Conservation (phyloP, 352 stramenopile genomes). For the Pythium phragmiticola region DNA sequence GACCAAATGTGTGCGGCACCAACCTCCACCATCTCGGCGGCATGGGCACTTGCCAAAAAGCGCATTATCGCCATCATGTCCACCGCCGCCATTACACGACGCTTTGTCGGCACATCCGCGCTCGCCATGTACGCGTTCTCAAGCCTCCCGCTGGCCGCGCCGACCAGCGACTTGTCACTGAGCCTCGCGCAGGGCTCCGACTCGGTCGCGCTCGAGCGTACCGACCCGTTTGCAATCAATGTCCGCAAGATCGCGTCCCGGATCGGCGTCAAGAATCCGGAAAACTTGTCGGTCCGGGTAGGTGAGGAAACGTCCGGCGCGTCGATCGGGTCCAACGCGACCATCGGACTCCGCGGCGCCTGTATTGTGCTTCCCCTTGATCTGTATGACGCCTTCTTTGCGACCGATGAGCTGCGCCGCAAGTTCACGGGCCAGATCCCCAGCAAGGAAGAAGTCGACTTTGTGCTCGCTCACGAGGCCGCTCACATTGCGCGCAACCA, state of each 20-base stretch:
- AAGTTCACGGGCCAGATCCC: constrained; percentile 53
- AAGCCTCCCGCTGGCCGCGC: constrained; percentile 53
- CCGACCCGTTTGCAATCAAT: constrained; percentile 64
- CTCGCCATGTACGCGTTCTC: constrained; percentile 43
- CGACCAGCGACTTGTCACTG: constrained; percentile 59
- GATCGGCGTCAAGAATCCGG: constrained; percentile 65
- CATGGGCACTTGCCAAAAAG: constrained; percentile 32
- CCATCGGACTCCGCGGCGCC: constrained; percentile 47
- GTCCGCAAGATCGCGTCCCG: constrained; percentile 57
- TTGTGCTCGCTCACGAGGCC: constrained; percentile 81
- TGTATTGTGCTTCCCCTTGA: constrained; percentile 75
- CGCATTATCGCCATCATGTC: constrained; percentile 34
- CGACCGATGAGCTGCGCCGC: constrained; percentile 38
- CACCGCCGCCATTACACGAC: constrained; percentile 33
- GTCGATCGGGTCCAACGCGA: constrained; percentile 64
- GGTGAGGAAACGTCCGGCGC: constrained; percentile 58
- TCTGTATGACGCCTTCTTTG: constrained; percentile 82
- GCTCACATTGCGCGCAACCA: constrained; percentile 84
- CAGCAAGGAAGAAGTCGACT: constrained; percentile 74
- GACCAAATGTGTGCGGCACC: constrained; percentile 6
- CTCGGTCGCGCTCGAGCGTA: constrained; percentile 48
- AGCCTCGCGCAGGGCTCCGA: constrained; percentile 56
- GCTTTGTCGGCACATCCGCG: constrained; percentile 36
- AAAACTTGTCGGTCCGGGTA: constrained; percentile 66
- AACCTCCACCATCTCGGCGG: not conserved